Base-by-base conservation (phyloP, 2,329 filamentous ascomycete genomes). In the Aspergillus costaricaensis region DNA sequence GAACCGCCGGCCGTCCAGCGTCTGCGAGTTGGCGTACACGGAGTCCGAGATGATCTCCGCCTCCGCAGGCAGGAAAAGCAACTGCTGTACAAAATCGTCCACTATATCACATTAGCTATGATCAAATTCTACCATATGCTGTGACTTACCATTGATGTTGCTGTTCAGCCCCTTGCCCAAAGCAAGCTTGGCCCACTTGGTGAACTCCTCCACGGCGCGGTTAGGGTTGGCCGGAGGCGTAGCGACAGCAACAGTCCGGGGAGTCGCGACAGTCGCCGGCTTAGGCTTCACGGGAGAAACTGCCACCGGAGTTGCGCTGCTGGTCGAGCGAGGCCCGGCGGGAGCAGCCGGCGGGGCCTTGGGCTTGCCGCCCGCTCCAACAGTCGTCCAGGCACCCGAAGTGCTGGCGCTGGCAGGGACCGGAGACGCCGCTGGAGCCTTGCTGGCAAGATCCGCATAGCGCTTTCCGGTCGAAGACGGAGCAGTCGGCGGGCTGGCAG, bases 391-490 rank as follows among this genome's bases (percentile, higher is more conserved):
- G 1, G 92, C 92, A 59, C 82, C 80, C 1, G 76, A 71, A 5
- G 70, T 68, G 50, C 77, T 76, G 21, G 80, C 70, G 58, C 27
- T 50, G 15, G 80, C 70, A 6, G 78, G 76, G 14, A 77, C 69
- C 14, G 75, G 70, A 61, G 74, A 76, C 21, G 80, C 76, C 19
- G 82, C 74, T 38, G 83, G 77, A 30, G 82, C 82, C 81, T 97
- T 97, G 75, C 92, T 88, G 6, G 95, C 95, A 27, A 99, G 86
- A 75, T 97, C 95, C 19, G 95, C 94, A 76, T 98, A 98, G 58
- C 94, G 90, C 81, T 98, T 98, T 41, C 91, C 90, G 63, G 78
- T 76, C 44, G 82, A 69, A 25, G 79, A 70, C 7, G 64, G 64
- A 7, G 60, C 62, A 30, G 78, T 76, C 10, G 79, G 74, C 39